phyloP scores from a whole-genome alignment of 208 protist species.

The Porcisia deanei region DNA sequence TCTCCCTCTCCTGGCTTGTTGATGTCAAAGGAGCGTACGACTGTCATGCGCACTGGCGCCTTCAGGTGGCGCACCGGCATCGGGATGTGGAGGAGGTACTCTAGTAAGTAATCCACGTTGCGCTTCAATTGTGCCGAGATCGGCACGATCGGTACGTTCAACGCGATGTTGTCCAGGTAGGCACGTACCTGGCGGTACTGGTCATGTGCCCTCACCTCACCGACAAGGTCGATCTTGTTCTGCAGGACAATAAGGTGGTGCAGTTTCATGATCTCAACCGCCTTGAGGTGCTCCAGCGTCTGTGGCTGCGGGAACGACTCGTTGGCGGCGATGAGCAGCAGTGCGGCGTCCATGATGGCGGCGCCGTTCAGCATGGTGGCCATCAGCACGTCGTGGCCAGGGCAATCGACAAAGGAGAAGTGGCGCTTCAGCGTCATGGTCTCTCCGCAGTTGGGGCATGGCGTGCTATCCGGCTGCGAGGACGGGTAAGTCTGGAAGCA shows the following conservation, averaged over 20 bases:
- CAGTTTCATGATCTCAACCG: conserved; percentile 99
- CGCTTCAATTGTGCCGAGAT: conserved; percentile 98
- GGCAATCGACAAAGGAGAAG: conserved; percentile 99
- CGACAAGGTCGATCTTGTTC: conserved; percentile 99
- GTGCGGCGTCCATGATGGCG: conserved; percentile 99
- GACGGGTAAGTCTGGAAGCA: conserved; percentile 94
- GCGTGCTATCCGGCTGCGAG: conserved; percentile 88
- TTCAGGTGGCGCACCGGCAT: conserved; percentile 97
- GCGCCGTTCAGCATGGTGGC: conserved; percentile 99
- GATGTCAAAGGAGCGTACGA: conserved; percentile 99
- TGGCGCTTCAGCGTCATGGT: conserved; percentile 89
- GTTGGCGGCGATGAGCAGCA: conserved; percentile 99
- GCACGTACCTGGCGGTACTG: conserved; percentile 97
- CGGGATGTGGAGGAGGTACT: conserved; percentile 98
- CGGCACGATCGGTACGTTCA: conserved; percentile 97
- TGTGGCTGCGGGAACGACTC: conserved; percentile 98
- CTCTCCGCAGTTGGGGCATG: conserved; percentile 68
- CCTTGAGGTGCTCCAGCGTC: conserved; percentile 96
- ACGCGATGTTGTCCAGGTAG: conserved; percentile 91
- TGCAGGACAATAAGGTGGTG: conserved; percentile 99
- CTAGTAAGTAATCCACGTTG: conserved; percentile 98
- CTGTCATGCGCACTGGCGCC: conserved; percentile 93
- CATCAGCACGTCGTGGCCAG: conserved; percentile 99
- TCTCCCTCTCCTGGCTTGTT: conserved; percentile 98
- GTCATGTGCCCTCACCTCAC: conserved; percentile 92